These are phyloP conservation scores for Aegilops bicornis DNA, from an alignment of 176 grass and related monocot genomes.

Conservation along the genomic window DNA sequence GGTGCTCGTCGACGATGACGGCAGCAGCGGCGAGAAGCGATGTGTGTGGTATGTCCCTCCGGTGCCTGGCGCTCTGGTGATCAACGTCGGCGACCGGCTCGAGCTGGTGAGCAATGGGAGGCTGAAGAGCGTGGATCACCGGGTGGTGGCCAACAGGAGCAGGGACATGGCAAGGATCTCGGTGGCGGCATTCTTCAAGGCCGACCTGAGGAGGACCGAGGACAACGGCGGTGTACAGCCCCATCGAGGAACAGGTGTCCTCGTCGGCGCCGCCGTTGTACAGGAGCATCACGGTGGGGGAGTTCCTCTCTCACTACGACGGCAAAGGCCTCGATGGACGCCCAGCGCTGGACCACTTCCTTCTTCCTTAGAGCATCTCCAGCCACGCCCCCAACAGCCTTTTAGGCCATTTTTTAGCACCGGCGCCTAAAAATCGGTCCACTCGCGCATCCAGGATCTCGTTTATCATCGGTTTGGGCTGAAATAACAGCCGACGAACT, in stretches of 20 bases:
- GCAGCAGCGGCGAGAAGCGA: background rate
- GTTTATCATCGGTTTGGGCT: no score
- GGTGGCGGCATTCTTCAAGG: slow-evolving; percentile 46
- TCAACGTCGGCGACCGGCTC: slow-evolving; percentile 59
- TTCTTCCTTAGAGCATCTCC: background rate
- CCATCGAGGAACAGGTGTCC: slow-evolving; percentile 15
- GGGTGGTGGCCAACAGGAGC: slow-evolving; percentile 41
- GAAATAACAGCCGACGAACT: no score
- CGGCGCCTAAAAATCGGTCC: no score
- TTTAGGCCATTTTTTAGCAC: no score
- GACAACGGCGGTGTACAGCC: slow-evolving; percentile 26
- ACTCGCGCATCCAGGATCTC: no score
- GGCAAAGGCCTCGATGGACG: slow-evolving; percentile 52
- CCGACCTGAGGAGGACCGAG: background rate
- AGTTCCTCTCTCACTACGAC: slow-evolving; percentile 34
- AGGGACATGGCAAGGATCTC: slow-evolving; percentile 30
- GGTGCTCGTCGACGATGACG: background rate
- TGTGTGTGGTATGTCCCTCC: slow-evolving; percentile 32
- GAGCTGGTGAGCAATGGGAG: slow-evolving; percentile 59
- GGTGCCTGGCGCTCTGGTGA: slow-evolving; percentile 37
- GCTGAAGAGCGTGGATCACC: slow-evolving; percentile 59
- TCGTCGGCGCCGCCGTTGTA: slow-evolving; percentile 9
- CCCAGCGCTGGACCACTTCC: slow-evolving; percentile 40
- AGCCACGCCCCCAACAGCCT: no score
- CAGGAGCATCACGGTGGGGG: slow-evolving; percentile 33